Percentiles rank a stretch among this genome's conserved stretches.
Conservation (phyloP, 257 asterid genomes). For the Oldenlandia corymbosa region DNA sequence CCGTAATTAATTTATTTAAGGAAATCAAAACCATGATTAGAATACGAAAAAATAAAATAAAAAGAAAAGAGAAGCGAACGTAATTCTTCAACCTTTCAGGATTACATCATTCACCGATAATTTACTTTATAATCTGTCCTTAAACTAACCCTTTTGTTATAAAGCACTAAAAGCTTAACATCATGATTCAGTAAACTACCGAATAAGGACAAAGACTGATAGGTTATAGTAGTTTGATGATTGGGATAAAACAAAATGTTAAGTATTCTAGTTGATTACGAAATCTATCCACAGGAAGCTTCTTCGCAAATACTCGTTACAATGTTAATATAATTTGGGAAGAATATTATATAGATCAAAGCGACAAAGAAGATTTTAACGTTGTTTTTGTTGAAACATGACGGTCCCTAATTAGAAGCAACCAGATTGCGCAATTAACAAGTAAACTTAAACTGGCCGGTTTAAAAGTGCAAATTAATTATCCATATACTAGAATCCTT, state of each 20-base stretch:
- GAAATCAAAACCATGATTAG: no score
- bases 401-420: conserved; percentile 23
- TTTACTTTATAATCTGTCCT: no score
- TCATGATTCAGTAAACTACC: no score
- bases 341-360: neutral
- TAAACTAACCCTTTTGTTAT: no score
- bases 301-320: neutral
- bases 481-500: no score
- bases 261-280: neutral
- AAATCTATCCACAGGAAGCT: neutral
- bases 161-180: no score
- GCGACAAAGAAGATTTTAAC: conserved; percentile 8
- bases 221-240: no score
- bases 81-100: no score
- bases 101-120: no score
- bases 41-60: no score
- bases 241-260: neutral
- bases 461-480: neutral
- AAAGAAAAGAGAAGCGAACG: no score
- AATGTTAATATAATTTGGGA: neutral
- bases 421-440: conserved; percentile 7
- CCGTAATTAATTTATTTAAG: no score
- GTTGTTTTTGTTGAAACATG: conserved; percentile 3
- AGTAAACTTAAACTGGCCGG: neutral
- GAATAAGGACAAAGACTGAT: neutral